Base-by-base conservation (phyloP, 1,139 yeast species). In the Pichia sorboxylosa region DNA sequence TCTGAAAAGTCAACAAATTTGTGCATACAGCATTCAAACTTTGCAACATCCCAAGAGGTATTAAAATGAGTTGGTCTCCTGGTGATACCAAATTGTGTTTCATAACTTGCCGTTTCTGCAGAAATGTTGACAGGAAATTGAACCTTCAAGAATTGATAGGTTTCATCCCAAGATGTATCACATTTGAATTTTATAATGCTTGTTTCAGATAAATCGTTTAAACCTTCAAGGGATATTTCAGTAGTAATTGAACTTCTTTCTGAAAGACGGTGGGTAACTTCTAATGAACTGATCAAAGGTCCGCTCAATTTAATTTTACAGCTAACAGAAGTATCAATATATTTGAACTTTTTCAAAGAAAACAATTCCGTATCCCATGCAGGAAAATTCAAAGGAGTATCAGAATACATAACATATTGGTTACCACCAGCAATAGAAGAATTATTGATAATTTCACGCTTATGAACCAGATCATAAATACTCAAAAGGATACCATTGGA, bases 361-460 rank as follows among this genome's bases (percentile, higher is more conserved):
- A 72, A 90, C 39, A 85, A 65, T 52, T 90, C 98, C 0, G 97
- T 87, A 52, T 90, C 97, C 97, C 98, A 90, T 2, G 97, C 97
- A 31, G 87, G 95, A 73, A 77, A 87, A 37, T 69, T 76, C 48
- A 84, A 61, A 10, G 97, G 97, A 42, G 84, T 82, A 54, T 90
- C 97, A 43, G 85, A 90, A 48, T 81, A 81, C 36, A 90, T 52
- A 2, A 83, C 70, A 44, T 73, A 75, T 53, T 81, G 93, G 48
- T 83, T 82, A 23, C 85, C 94, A 23, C 84, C 84, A 14, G 48
- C 50, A 17, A 57, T 56, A 4, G 69, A 59, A 5, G 64, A 45
- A 40, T n/a, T 16, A 14, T 80, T 82, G 38, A 87, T 64, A 17
- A 79, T 66, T 51, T 87, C 93, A 21, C 90, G 68, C 17, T 69